These are phyloP conservation scores for Phaseolus coccineus DNA, from an alignment of 331 rosid species.

Conservation along the genomic window DNA sequence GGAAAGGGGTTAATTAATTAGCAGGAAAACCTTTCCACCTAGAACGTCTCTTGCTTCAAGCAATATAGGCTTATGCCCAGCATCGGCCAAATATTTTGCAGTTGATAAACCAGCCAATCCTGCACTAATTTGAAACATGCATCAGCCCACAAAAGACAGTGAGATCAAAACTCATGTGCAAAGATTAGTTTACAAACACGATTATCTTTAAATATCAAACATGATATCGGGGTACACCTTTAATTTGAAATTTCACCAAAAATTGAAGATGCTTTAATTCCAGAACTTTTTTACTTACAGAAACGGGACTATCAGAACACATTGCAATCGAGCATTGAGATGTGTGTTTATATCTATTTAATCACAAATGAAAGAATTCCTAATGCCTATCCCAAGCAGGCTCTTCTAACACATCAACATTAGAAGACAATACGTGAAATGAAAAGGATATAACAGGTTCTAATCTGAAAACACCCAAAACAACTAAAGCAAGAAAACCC, in stretches of 20 bases:
- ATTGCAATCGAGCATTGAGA: too few relatives aligned
- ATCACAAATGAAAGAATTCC: not conserved
- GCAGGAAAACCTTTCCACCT: constrained; percentile 92
- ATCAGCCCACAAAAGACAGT: constrained; percentile 12
- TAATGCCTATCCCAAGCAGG: not conserved
- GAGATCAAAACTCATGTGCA: not conserved
- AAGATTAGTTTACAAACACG: not conserved
- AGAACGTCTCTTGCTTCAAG: constrained; percentile 95
- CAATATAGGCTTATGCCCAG: constrained; percentile 91
- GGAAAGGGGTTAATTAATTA: constrained; percentile 45
- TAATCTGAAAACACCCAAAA: constrained; percentile 32
- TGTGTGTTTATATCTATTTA: not conserved
- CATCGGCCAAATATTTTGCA: constrained; percentile 98
- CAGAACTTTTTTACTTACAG: not conserved
- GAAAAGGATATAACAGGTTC: not conserved
- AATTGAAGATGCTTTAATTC: constrained; percentile 10
- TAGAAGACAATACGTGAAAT: not conserved
- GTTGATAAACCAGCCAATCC: constrained; percentile 98
- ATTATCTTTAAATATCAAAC: constrained; percentile 17
- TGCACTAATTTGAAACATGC: constrained; percentile 48
- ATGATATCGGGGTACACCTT: constrained; percentile 2
- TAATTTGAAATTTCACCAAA: constrained; percentile 27
- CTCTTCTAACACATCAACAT: not conserved
- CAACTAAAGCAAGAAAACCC: constrained; percentile 19
- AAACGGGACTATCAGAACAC: not conserved